Evolutionary conservation across 129 eudicot genomes (phyloP).

Genomic region (Helichrysum umbraculigerum): DNA sequence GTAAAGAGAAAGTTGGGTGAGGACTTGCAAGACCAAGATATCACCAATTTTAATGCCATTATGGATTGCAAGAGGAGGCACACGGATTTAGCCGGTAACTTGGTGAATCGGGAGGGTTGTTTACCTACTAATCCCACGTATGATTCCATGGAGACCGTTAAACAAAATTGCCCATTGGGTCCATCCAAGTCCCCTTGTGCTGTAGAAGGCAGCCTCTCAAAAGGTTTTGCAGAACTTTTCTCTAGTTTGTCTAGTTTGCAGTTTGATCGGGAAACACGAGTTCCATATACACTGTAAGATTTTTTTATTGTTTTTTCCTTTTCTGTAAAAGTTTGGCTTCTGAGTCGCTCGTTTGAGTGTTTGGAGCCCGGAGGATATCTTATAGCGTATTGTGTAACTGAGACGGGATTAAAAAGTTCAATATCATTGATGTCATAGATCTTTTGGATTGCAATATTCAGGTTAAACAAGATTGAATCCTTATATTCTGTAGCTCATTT

Average conservation of each 20-base stretch:
- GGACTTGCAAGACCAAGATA: slow-evolving; percentile 36
- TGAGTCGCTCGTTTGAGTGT: background rate
- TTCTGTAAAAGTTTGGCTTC: background rate
- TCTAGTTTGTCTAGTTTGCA: slow-evolving; percentile 54
- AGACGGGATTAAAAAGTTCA: background rate
- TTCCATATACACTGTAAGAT: slow-evolving; percentile 40
- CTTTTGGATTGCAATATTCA: background rate
- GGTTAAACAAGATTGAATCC: background rate
- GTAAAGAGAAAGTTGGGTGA: slow-evolving; percentile 65
- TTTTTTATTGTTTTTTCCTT: background rate
- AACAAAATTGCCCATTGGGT: slow-evolving; percentile 30
- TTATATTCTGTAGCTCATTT: background rate
- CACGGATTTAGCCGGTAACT: background rate
- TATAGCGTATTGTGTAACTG: background rate
- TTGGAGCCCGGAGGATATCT: background rate
- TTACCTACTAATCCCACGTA: slow-evolving; percentile 6
- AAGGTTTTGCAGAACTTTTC: slow-evolving; percentile 84
- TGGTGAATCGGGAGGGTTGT: slow-evolving; percentile 5
- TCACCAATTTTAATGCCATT: slow-evolving; percentile 11
- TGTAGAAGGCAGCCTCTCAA: slow-evolving; percentile 83
- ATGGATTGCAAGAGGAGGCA: slow-evolving; percentile 45
- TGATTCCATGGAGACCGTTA: slow-evolving; percentile 36
- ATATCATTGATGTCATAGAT: background rate
- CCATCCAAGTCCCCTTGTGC: slow-evolving; percentile 46
- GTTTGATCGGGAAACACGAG: slow-evolving; percentile 53